Conservation (phyloP, 257 asterid genomes). For the Perilla frutescens region DNA sequence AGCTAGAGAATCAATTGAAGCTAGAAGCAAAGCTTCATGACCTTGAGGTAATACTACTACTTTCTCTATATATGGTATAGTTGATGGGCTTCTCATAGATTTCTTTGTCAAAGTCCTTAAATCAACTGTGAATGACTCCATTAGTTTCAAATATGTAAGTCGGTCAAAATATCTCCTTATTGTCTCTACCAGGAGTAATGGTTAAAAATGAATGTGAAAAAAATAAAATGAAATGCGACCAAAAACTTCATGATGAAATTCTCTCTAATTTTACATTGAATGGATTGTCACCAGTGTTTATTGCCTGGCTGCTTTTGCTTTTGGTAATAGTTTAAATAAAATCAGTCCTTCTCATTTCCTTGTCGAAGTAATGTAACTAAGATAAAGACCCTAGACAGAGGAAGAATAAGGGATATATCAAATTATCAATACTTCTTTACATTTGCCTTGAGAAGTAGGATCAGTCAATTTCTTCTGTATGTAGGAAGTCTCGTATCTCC, state of each 20-base stretch:
- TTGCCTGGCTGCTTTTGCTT: no score
- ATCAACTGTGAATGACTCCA: not conserved
- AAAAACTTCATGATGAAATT: not conserved
- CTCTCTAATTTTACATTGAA: not conserved
- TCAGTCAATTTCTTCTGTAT: not conserved
- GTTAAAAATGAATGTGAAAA: not conserved
- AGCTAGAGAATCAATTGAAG: constrained; percentile 78
- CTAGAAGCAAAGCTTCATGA: constrained; percentile 89
- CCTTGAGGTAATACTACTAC: constrained; percentile 62
- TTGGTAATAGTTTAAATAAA: no score
- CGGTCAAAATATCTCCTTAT: not conserved
- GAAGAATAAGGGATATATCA: not conserved
- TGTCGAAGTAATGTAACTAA: not conserved
- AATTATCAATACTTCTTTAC: not conserved
- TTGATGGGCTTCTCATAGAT: constrained; percentile 12
- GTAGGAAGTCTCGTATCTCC: not conserved
- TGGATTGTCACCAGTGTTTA: no score
- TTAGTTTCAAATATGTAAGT: not conserved
- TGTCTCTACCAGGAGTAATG: not conserved
- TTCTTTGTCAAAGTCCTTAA: not conserved
- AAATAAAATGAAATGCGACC: constrained; percentile 1
- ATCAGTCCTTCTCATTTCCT: not conserved
- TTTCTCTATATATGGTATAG: not conserved
- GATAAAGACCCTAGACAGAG: not conserved
- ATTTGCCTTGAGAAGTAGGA: not conserved